phyloP scores from a whole-genome alignment of 2,329 filamentous ascomycete genomes.

The Monosporascus sp. region DNA sequence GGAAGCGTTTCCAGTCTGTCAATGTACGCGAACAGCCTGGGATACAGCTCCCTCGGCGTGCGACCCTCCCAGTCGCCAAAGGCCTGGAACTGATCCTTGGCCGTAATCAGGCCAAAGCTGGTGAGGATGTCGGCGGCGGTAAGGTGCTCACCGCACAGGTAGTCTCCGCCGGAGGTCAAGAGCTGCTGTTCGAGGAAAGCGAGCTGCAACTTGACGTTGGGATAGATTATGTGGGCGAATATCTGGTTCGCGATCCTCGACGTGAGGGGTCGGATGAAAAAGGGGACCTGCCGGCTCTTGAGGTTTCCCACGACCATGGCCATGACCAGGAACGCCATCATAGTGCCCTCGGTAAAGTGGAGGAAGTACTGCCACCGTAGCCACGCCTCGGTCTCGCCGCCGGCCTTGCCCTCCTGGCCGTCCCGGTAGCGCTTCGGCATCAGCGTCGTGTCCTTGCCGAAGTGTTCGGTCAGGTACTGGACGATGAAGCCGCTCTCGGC shows the following conservation, averaged over 20 bases:
- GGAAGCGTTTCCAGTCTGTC: conserved; percentile 38
- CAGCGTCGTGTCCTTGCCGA: conserved; percentile 38
- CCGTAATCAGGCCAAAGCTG: conserved; percentile 46
- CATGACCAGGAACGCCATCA: conserved; percentile 42
- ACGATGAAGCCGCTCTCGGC: conserved; percentile 78
- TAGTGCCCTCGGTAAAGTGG: conserved; percentile 79
- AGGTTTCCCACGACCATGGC: conserved; percentile 27
- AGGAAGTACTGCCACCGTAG: conserved; percentile 63
- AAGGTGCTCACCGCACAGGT: conserved; percentile 44
- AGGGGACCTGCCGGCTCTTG: conserved; percentile 42
- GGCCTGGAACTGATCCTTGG: conserved; percentile 32
- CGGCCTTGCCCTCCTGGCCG: conserved; percentile 51
- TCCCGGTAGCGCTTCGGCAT: conserved; percentile 51
- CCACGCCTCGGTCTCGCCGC: conserved; percentile 57
- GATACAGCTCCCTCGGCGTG: conserved; percentile 34
- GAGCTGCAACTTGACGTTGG: conserved; percentile 44
- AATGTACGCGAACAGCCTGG: conserved; percentile 43
- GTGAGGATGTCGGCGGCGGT: conserved; percentile 50
- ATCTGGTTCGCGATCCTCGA: conserved; percentile 38
- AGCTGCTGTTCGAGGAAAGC: conserved; percentile 46
- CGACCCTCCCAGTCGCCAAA: conserved; percentile 38
- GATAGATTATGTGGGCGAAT: conserved; percentile 37
- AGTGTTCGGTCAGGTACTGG: conserved; percentile 74
- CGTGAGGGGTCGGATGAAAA: conserved; percentile 49
- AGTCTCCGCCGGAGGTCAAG: conserved; percentile 37